phyloP scores from a whole-genome alignment of 1,139 yeast species.

The Nadsonia starkeyi-henricii region DNA sequence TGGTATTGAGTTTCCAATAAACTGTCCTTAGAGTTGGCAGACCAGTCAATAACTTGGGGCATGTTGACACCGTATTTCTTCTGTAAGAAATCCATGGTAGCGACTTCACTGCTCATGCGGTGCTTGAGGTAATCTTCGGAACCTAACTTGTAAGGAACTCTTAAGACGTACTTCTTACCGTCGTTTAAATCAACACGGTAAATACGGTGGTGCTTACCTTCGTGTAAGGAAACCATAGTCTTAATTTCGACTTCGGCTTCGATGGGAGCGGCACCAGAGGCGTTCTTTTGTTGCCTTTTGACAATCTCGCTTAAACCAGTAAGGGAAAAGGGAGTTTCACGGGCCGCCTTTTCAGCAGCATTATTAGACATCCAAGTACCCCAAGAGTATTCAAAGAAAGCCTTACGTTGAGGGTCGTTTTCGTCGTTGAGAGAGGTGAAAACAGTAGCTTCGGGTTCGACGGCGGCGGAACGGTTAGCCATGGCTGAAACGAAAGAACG shows the following conservation, averaged over 20 bases:
- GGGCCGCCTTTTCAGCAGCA: slow-evolving; percentile 50
- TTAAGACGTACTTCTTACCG: slow-evolving; percentile 47
- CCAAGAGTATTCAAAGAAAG: slow-evolving; percentile 82
- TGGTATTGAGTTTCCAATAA: slow-evolving; percentile 60
- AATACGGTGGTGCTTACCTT: slow-evolving; percentile 85
- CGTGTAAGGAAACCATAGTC: slow-evolving; percentile 73
- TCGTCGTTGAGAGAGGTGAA: slow-evolving; percentile 25
- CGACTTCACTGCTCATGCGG: slow-evolving; percentile 78
- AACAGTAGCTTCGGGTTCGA: slow-evolving; percentile 5
- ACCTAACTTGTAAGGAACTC: slow-evolving; percentile 66
- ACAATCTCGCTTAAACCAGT: slow-evolving; percentile 43
- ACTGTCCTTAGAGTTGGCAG: slow-evolving; percentile 41
- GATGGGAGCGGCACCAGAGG: slow-evolving; percentile 18
- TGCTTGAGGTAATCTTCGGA: slow-evolving; percentile 48
- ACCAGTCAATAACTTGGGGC: slow-evolving; percentile 68
- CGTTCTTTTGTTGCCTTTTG: slow-evolving; percentile 15
- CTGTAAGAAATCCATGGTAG: slow-evolving; percentile 71
- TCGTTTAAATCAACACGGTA: slow-evolving; percentile 56
- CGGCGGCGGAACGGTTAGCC: not conserved
- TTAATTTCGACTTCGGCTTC: slow-evolving; percentile 28
- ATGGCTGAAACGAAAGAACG: not conserved
- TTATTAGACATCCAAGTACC: slow-evolving; percentile 88
- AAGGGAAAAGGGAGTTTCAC: slow-evolving; percentile 73
- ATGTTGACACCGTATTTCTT: slow-evolving; percentile 32
- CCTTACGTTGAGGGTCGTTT: slow-evolving; percentile 54